Percentiles rank a stretch among this genome's conserved stretches.
Conservation (phyloP, 78 protist genomes). For the Dictyostelium purpureum region DNA sequence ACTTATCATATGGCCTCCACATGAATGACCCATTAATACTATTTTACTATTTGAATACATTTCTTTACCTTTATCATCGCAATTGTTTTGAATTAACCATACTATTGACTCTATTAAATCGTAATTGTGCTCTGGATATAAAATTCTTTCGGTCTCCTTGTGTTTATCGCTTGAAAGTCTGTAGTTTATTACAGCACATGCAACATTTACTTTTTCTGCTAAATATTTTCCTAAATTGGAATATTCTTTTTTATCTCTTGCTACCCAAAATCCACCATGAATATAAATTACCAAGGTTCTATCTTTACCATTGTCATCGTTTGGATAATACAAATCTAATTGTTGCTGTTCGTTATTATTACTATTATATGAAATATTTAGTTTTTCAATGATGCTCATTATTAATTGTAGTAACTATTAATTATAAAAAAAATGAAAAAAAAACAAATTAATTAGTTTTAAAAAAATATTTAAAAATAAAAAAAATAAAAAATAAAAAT, state of each 20-base stretch:
- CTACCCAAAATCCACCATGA: constrained; percentile 78
- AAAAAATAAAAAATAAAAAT: not conserved
- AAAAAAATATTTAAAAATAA: too few species aligned
- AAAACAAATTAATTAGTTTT: too few species aligned
- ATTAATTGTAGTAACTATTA: not conserved
- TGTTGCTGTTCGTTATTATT: not conserved
- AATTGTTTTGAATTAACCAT: constrained; percentile 20
- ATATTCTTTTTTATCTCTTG: constrained; percentile 46
- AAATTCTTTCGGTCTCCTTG: not conserved
- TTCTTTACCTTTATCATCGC: not conserved
- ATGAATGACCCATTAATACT: constrained; percentile 27
- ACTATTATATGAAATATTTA: not conserved
- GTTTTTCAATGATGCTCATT: not conserved
- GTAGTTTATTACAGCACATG: constrained; percentile 51
- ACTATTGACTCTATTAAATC: constrained; percentile 1
- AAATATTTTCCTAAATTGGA: constrained; percentile 7
- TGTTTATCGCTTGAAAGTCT: constrained; percentile 8
- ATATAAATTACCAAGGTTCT: constrained; percentile 36
- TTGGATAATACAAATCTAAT: constrained; percentile 22
- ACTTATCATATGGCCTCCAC: constrained; percentile 50
- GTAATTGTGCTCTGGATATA: constrained; percentile 41
- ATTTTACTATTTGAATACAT: not conserved
- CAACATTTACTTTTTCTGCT: not conserved
- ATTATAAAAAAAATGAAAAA: not conserved
- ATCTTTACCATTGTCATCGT: not conserved